These are phyloP conservation scores for Calophaca sinica DNA, from an alignment of 306 rosid species.

Conservation along the genomic window DNA sequence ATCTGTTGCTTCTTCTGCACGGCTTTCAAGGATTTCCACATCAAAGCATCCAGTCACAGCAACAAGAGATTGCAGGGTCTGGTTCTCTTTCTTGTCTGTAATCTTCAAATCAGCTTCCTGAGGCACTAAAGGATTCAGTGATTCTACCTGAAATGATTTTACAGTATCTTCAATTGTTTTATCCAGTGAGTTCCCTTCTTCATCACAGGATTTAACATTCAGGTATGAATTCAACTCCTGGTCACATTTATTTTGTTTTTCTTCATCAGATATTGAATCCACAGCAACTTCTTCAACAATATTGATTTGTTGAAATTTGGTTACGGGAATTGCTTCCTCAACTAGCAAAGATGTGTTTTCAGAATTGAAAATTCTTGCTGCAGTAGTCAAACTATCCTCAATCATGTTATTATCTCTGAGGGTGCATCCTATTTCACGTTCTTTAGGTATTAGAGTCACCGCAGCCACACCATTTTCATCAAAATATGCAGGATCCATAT, in stretches of 20 bases:
- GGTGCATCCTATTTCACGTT: slow-evolving; percentile 37
- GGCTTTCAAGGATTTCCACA: slow-evolving; percentile 38
- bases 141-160: slow-evolving; percentile 43
- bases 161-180: slow-evolving; percentile 43
- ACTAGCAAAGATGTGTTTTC: slow-evolving; percentile 37
- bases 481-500: slow-evolving; percentile 22
- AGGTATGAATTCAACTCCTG: slow-evolving; percentile 33
- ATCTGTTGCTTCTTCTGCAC: slow-evolving; percentile 42
- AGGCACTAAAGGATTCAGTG: slow-evolving; percentile 45
- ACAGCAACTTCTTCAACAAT: slow-evolving; percentile 32
- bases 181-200: slow-evolving; percentile 23
- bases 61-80: slow-evolving; percentile 47
- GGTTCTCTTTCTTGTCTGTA: slow-evolving; percentile 46
- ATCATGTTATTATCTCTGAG: slow-evolving; percentile 23
- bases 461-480: slow-evolving; percentile 32
- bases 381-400: slow-evolving; percentile 15
- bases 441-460: slow-evolving; percentile 15
- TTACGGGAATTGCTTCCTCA: slow-evolving; percentile 38
- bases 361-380: slow-evolving; percentile 3
- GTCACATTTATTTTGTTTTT: slow-evolving; percentile 36
- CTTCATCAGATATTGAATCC: slow-evolving; percentile 42
- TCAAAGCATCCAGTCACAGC: slow-evolving; percentile 45
- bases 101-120: slow-evolving; percentile 39
- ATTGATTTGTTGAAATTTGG: slow-evolving; percentile 41
- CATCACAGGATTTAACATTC: slow-evolving; percentile 30